phyloP scores from a whole-genome alignment of 257 asterid species.

The Parsonsia alboflavescens region DNA sequence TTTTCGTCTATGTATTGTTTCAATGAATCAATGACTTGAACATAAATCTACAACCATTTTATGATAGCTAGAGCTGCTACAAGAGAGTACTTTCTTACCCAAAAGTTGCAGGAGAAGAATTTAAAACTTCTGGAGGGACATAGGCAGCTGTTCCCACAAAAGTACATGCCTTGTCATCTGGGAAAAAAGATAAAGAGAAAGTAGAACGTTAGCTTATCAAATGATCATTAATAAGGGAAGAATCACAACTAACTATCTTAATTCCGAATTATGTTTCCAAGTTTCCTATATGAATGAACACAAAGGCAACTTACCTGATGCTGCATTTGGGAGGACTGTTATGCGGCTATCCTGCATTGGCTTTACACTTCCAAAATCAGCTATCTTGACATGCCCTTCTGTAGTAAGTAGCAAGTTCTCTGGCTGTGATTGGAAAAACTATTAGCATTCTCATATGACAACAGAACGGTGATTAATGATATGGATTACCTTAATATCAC shows the following conservation, averaged over 20 bases:
- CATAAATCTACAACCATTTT: neutral
- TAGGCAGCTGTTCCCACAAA: constrained; percentile 99
- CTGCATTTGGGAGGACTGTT: constrained; percentile 95
- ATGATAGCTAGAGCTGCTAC: constrained; percentile 4
- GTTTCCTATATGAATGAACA: constrained; percentile 10
- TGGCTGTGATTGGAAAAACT: constrained; percentile 58
- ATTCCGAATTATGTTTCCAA: neutral
- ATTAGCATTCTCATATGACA: constrained; percentile 27
- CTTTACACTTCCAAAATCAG: constrained; percentile 99
- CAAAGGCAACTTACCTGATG: constrained; percentile 57
- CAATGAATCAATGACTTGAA: neutral
- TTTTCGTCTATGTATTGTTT: neutral
- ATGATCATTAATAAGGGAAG: neutral
- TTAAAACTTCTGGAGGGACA: constrained; percentile 96
- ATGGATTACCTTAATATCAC: constrained; percentile 85
- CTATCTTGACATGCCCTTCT: constrained; percentile 95
- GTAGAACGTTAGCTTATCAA: neutral
- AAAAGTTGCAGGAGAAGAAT: constrained; percentile 97
- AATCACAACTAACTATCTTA: neutral
- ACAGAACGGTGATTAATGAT: constrained; percentile 12
- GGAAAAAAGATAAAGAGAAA: constrained; percentile 5
- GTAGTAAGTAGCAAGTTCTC: constrained; percentile 87
- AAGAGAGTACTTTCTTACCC: constrained; percentile 36
- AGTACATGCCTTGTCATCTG: constrained; percentile 98
- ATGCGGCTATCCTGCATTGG: constrained; percentile 94